Evolutionary conservation across 1,139 yeast genomes (phyloP), one percentile per base, ranked within the genome.

Genomic region (Lodderomyces parapsilosis): DNA sequence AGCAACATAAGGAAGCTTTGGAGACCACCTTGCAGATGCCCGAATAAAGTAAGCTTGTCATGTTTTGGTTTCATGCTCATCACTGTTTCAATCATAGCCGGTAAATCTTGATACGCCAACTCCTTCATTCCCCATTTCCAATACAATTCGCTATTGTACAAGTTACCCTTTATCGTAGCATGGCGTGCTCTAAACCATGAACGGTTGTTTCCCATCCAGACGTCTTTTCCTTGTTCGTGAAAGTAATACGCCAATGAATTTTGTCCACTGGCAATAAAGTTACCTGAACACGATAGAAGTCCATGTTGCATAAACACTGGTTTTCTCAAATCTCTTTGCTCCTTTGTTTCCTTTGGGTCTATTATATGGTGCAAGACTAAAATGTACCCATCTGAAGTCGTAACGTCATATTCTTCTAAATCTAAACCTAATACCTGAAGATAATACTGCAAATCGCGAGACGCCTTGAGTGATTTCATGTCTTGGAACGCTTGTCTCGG

Each of bases 1-100:
- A 66, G 62, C 43, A 78, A 71, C 59, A 80, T 76, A 37, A 87
- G 65, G 46, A 89, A 85, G 1, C 85, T 74, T 60, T 91, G 96
- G 0, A 96, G 80, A 2, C 97, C 89, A 1, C 98, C 98, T 63
- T 93, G 99, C 19, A 96, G 88, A 58, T 93, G 99, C 0, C 91
- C 91, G 9, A 84, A 74, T 23, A 91, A 63, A 1, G 84, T 72
- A 13, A 90, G 58, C 54, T 83, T 79, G 6, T 64, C 56, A 38
- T 68, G 70, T 30, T 66, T 58, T 2, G 78, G 72, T 20, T 68
- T 60, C 45, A 68, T 68, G 10, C 52, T 43, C 35, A 80, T 61
- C 1, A 91, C 84, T 47, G 77, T 74, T 31, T 82, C 77, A 14
- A 91, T 71, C 62, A 91, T 66, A 25, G 89, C 74, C 0, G 95